Conservation (phyloP, 208 protist species). For the Trypanosoma vivax region DNA sequence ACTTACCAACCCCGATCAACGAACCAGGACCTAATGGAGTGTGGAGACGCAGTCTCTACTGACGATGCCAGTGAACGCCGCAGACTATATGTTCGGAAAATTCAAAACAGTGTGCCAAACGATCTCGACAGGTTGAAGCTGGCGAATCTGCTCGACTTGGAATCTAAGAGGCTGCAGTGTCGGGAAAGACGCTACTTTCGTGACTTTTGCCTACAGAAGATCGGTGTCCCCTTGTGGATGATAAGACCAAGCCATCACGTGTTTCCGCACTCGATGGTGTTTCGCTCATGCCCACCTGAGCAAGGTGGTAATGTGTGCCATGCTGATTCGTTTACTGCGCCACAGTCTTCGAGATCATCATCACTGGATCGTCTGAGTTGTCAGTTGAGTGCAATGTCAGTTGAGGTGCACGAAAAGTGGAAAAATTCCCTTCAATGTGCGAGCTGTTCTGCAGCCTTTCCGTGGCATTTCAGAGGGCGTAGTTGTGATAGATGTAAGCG, state of each 20-base stretch:
- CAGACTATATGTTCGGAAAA: conserved; percentile 18
- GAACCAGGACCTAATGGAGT: too few species aligned
- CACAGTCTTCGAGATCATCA: too few species aligned
- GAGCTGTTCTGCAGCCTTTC: conserved; percentile 10
- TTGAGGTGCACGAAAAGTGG: background rate
- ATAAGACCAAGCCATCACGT: conserved; percentile 16
- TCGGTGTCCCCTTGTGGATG: conserved; percentile 21
- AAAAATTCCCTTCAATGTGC: conserved; percentile 7
- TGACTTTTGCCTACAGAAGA: conserved; percentile 13
- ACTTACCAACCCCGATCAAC: too few species aligned
- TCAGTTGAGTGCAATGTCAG: too few species aligned
- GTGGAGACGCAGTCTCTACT: background rate
- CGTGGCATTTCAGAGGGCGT: conserved; percentile 7
- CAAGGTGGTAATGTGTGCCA: background rate
- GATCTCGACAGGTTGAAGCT: conserved; percentile 11
- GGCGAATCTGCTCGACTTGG: conserved; percentile 7
- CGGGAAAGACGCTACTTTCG: conserved; percentile 8
- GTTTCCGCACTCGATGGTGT: conserved; percentile 15
- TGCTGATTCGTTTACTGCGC: conserved; percentile 1
- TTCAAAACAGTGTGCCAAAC: background rate
- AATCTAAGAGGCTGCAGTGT: conserved; percentile 21
- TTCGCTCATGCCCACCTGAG: conserved; percentile 15
- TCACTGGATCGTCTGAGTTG: too few species aligned
- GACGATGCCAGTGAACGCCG: background rate
- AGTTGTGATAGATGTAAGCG: conserved; percentile 18